phyloP scores from a whole-genome alignment of 768 basidiomycete species.

The Trametes maxima region DNA sequence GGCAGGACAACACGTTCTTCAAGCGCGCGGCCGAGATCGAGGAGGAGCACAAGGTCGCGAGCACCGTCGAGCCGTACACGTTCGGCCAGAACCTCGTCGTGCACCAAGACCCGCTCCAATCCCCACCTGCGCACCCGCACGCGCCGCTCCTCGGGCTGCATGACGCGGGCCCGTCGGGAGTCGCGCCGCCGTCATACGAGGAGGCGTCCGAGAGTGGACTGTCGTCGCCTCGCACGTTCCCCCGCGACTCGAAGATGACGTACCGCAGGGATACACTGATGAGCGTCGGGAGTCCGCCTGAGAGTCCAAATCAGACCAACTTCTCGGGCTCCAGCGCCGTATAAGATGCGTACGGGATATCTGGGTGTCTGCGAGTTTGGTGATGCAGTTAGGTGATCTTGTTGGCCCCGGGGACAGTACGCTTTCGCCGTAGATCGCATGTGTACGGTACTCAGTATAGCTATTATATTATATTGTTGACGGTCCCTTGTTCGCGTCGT shows the following conservation, averaged over 20 bases:
- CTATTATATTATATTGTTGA: neutral
- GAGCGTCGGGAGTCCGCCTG: slow-evolving; percentile 11
- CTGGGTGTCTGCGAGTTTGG: neutral
- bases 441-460: slow-evolving; percentile 1
- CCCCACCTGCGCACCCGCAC: slow-evolving; percentile 11
- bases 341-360: neutral
- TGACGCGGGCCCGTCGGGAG: slow-evolving; percentile 10
- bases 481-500: neutral
- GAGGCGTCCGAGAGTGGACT: slow-evolving; percentile 22
- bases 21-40: slow-evolving; percentile 26
- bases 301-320: slow-evolving; percentile 13
- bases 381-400: too few relatives aligned
- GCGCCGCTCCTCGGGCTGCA: slow-evolving; percentile 21
- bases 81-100: slow-evolving; percentile 13
- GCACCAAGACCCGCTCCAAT: neutral
- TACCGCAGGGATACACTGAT: slow-evolving; percentile 14
- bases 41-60: slow-evolving; percentile 29
- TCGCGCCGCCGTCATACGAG: slow-evolving; percentile 30
- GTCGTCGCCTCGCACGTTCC: slow-evolving; percentile 8
- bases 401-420: too few relatives aligned
- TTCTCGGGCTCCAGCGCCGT: slow-evolving; percentile 12
- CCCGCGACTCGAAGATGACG: slow-evolving; percentile 14
- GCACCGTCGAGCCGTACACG: slow-evolving; percentile 31
- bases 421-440: neutral
- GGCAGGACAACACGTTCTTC: slow-evolving; percentile 25